Base-by-base conservation (phyloP, 805 yeast species). In the Saccharomyces eubayanus region DNA sequence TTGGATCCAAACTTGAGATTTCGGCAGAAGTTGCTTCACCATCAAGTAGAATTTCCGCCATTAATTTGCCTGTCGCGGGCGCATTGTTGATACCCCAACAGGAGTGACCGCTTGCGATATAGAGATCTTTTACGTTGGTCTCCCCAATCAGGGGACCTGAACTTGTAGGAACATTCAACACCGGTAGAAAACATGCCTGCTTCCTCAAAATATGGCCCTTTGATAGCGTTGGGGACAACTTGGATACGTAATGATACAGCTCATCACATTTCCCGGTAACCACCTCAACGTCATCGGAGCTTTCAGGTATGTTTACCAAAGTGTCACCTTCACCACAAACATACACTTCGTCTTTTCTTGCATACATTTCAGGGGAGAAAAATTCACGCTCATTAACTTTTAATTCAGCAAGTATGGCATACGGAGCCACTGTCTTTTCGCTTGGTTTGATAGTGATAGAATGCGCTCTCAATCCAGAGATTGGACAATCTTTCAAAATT, bases 71-170 rank as follows among this genome's bases (percentile, higher is more conserved):
- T 0, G 97, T 91, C 3, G 87, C 97, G 0, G 97, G 97, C 0
- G 97, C 97, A 70, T 94, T 92, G 72, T 92, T 94, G 58, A 92
- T 94, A 24, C 99, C 99, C 99, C 99, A 92, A 72, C 98, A 94
- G 14, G 96, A 87, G 70, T 92, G 99, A 0, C 98, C 99, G 14
- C 92, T 81, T 2, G 97, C 96, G 53, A 92, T 69, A 62, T 74
- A 87, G 56, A 92, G 73, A 56, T 84, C 83, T 24, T 79, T 81
- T 6, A 91, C 95, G 63, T 90, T 90, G 0, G 98, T 92, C 62
- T 88, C 92, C 48, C 99, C 99, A 61, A 92, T 84, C 52, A 94
- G 74, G 0, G 99, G 99, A 5, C 99, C 99, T 1, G 92, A 82
- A 43, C 89, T 81, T 4, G 95, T 86, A 1, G 97, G 96, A 8